These are phyloP conservation scores for Lagenaria siceraria DNA, from an alignment of 306 rosid species.

Conservation along the genomic window DNA sequence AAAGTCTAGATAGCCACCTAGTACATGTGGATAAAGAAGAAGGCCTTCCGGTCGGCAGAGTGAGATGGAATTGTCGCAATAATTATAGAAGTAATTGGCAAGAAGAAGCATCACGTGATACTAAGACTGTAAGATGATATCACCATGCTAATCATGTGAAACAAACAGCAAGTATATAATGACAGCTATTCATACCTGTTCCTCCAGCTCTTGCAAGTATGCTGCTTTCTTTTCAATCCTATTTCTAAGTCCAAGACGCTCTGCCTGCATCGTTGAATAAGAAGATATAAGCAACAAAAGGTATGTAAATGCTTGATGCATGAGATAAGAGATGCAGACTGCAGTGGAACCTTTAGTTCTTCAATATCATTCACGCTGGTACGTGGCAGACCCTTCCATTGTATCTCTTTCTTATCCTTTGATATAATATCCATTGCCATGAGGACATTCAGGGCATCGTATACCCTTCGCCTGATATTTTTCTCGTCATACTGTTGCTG, in stretches of 20 bases:
- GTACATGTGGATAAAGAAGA: not conserved
- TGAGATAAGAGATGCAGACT: constrained; percentile 7
- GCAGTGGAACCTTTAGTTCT: constrained; percentile 65
- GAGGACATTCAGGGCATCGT: constrained; percentile 95
- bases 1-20: not conserved
- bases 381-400: constrained; percentile 98
- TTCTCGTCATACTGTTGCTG: constrained; percentile 99
- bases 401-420: constrained; percentile 95
- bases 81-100: not conserved
- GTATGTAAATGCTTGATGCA: not conserved
- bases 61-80: not conserved
- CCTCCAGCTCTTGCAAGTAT: constrained; percentile 89
- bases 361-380: constrained; percentile 75
- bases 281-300: constrained; percentile 11
- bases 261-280: constrained; percentile 45
- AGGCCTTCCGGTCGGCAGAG: not conserved
- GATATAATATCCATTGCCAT: constrained; percentile 99
- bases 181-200: constrained; percentile 45
- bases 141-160: not conserved
- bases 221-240: constrained; percentile 86
- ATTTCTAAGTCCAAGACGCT: constrained; percentile 57
- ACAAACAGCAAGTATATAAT: constrained; percentile 6
- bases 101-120: not conserved
- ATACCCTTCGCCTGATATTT: constrained; percentile 90
- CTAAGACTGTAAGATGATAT: not conserved